Conservation (phyloP, 2,329 filamentous ascomycete species). For the Stachybotrys elegans region DNA sequence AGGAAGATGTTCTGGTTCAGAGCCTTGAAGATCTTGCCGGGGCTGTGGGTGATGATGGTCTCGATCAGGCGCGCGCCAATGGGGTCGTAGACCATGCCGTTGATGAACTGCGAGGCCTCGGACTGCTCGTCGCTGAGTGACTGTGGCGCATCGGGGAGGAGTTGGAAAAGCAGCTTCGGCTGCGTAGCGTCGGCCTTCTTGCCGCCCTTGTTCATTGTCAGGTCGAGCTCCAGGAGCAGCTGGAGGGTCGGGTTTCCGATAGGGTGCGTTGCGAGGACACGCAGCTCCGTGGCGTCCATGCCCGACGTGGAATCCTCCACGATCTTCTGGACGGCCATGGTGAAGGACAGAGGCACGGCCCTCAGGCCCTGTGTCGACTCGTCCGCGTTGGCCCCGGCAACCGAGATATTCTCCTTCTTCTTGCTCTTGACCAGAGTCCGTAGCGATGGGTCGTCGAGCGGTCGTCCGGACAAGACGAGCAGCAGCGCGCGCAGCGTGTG, state of each 20-base stretch:
- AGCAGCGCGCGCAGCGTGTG: conserved; percentile 84
- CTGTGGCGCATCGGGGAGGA: conserved; percentile 71
- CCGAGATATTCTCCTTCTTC: conserved; percentile 79
- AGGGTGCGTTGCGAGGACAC: conserved; percentile 80
- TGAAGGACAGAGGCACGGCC: conserved; percentile 74
- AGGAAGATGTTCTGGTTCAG: conserved; percentile 78
- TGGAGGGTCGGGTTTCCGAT: conserved; percentile 93
- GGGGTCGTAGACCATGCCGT: conserved; percentile 80
- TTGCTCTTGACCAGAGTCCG: conserved; percentile 82
- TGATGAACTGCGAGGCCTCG: conserved; percentile 72
- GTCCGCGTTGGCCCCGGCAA: conserved; percentile 49
- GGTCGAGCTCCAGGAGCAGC: conserved; percentile 79
- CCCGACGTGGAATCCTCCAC: conserved; percentile 69
- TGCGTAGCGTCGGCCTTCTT: conserved; percentile 26
- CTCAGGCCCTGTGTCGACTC: conserved; percentile 39
- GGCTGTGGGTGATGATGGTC: conserved; percentile 72
- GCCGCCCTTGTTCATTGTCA: conserved; percentile 62
- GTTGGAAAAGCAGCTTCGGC: conserved; percentile 61
- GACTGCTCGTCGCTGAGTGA: conserved; percentile 68
- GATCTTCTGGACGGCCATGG: conserved; percentile 72
- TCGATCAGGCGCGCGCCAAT: conserved; percentile 89
- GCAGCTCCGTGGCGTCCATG: conserved; percentile 74
- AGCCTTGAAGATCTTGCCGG: conserved; percentile 86
- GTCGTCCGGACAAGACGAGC: conserved; percentile 77
- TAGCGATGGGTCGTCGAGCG: conserved; percentile 64